Conservation (phyloP, 2,329 filamentous ascomycete species). For the Diaporthe australafricana region DNA sequence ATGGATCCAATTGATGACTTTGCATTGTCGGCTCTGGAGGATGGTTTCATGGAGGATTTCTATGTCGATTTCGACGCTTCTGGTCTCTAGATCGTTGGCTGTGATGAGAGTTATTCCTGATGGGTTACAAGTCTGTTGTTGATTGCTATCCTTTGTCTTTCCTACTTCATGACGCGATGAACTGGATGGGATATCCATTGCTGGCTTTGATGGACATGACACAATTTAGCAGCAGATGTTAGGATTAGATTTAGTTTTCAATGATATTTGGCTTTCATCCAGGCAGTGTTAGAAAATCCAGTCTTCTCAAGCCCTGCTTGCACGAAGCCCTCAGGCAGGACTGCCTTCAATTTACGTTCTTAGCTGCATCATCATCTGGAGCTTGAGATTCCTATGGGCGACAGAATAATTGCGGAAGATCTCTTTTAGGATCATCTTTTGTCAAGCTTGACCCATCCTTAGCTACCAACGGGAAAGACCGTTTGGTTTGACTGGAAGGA, state of each 20-base stretch:
- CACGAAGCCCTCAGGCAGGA: too few relatives aligned
- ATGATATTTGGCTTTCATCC: neutral
- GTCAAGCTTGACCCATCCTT: neutral
- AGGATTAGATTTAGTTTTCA: neutral
- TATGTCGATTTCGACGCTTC: neutral
- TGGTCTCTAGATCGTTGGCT: neutral
- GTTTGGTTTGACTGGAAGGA: neutral
- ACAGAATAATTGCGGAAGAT: neutral
- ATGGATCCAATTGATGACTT: neutral
- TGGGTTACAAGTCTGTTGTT: neutral
- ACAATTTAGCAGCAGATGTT: neutral
- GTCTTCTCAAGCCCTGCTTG: too few relatives aligned
- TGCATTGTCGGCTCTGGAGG: neutral
- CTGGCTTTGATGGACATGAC: neutral
- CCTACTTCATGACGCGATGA: neutral
- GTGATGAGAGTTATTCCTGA: too few relatives aligned
- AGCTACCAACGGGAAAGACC: neutral
- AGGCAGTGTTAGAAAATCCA: too few relatives aligned
- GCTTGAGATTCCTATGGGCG: neutral
- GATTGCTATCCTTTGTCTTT: neutral
- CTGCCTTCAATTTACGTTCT: too few relatives aligned
- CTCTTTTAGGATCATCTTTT: neutral
- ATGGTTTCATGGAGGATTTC: neutral
- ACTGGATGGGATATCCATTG: neutral
- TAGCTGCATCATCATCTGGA: too few relatives aligned